Base-by-base conservation (phyloP, 2,329 filamentous ascomycete genomes). In the Ilyonectria destructans region DNA sequence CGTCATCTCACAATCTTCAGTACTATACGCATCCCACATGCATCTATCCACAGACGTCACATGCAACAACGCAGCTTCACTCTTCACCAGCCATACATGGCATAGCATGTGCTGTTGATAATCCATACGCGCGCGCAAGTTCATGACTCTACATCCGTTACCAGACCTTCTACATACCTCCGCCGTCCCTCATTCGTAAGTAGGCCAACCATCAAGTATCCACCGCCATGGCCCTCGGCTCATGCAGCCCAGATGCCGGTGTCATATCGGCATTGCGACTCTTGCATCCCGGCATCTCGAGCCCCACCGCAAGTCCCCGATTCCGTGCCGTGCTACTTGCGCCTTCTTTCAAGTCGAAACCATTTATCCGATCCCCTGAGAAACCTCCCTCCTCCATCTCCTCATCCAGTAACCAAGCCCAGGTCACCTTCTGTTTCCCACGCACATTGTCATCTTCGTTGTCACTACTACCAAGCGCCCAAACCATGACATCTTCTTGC, bases 201-300 rank as follows among this genome's bases (percentile, higher is more conserved):
- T 26, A 51, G 15, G n/a, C 31, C n/a, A 54, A 21, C 15, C 17
- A 54, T 54, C 51, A 35, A 54, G n/a, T 54, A 37, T 55, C 52
- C 31, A 46, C 64, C 51, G 58, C 54, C 46, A 17, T 58, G 52
- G 29, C 58, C 54, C 64, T 67, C 58, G 54, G 64, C 64, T 67
- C 54, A 58, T 54, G 54, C 54, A 62, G 58, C 54, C 35, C 17
- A 61, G 48, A 62, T 57, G 57, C 51, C 40, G 15, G 57, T 65
- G 57, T n/a, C 23, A 56, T 40, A 60, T 59, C 57, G 57, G 51
- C 57, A 59, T 46, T 56, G 40, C n/a, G 35, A 46, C 31, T 65
- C 45, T 48, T 13, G 31, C 54, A 40, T 58, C 45, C 43, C 29
- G 49, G 15, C 40, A 48, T 31, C 52, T 17, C 26, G 9, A 51